phyloP scores from a whole-genome alignment of 768 basidiomycete species.

The Agaricus blazei region DNA sequence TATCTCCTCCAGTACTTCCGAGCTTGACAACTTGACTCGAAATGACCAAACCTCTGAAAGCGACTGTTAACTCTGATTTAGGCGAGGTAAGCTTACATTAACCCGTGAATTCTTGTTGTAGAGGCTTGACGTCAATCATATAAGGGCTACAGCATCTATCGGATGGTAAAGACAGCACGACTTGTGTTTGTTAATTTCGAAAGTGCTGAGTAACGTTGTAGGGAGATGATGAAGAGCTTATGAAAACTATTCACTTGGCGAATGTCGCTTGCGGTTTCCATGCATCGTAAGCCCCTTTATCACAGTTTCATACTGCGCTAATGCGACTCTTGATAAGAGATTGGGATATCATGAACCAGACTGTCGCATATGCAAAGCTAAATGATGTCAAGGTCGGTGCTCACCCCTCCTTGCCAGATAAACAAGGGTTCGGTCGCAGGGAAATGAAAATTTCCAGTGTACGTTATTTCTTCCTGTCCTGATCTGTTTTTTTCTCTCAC shows the following conservation, averaged over 20 bases:
- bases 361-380: conserved; percentile 50
- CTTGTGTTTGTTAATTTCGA: too few species aligned
- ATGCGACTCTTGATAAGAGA: conserved; percentile 29
- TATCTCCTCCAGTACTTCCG: background rate
- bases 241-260: conserved; percentile 53
- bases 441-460: conserved; percentile 63
- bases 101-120: background rate
- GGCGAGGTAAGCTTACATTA: conserved; percentile 39
- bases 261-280: conserved; percentile 71
- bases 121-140: background rate
- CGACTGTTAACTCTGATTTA: conserved; percentile 52
- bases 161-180: conserved; percentile 24
- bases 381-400: conserved; percentile 59
- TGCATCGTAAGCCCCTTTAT: conserved; percentile 39
- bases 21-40: background rate
- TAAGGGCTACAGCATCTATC: conserved; percentile 50
- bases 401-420: conserved; percentile 61
- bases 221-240: conserved; percentile 49
- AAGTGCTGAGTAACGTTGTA: conserved; percentile 12
- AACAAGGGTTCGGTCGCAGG: conserved; percentile 60
- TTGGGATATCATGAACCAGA: conserved; percentile 61
- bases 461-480: conserved; percentile 9
- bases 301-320: background rate
- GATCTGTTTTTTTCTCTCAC: background rate
- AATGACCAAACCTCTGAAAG: conserved; percentile 22